Evolutionary conservation across 2,329 filamentous ascomycete species (phyloP).

Genomic region (Stachybotrys chlorohalonatus): DNA sequence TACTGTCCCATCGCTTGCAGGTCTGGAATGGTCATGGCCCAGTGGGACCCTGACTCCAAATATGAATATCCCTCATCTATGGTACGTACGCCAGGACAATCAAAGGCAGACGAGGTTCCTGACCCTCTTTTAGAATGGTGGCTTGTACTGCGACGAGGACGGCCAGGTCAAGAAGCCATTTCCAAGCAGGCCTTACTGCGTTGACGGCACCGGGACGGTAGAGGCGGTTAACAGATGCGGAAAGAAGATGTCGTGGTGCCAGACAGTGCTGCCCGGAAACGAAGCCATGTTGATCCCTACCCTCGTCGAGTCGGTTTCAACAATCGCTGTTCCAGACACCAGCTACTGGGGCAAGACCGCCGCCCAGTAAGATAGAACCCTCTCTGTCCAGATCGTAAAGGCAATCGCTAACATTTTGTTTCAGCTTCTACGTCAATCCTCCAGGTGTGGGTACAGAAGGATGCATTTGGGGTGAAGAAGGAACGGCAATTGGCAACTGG

Average conservation of each 20-base stretch:
- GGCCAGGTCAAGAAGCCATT: constrained; percentile 65
- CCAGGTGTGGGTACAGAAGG: constrained; percentile 56
- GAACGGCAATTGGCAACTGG: constrained; percentile 65
- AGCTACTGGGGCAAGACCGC: constrained; percentile 65
- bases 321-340: constrained; percentile 60
- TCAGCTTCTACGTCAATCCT: constrained; percentile 65
- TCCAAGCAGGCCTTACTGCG: constrained; percentile 57
- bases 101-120: constrained; percentile 5
- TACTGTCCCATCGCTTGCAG: constrained; percentile 75
- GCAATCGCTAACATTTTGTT: no score
- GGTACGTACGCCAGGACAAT: constrained; percentile 34
- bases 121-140: constrained; percentile 49
- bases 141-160: constrained; percentile 59
- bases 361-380: constrained; percentile 53
- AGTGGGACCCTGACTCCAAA: constrained; percentile 65
- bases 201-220: constrained; percentile 57
- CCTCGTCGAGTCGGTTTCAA: constrained; percentile 45
- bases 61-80: constrained; percentile 65
- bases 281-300: constrained; percentile 79
- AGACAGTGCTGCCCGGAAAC: constrained; percentile 70
- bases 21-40: constrained; percentile 65
- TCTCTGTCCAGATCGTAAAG: background rate
- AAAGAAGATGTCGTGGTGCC: constrained; percentile 60
- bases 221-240: constrained; percentile 58
- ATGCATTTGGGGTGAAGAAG: constrained; percentile 62